A percentile compares a stretch with the other conserved stretches of the same genome.
Evolutionary conservation across 148 eudicot genomes (phyloP).

Genomic region (Diospyros lotus): DNA sequence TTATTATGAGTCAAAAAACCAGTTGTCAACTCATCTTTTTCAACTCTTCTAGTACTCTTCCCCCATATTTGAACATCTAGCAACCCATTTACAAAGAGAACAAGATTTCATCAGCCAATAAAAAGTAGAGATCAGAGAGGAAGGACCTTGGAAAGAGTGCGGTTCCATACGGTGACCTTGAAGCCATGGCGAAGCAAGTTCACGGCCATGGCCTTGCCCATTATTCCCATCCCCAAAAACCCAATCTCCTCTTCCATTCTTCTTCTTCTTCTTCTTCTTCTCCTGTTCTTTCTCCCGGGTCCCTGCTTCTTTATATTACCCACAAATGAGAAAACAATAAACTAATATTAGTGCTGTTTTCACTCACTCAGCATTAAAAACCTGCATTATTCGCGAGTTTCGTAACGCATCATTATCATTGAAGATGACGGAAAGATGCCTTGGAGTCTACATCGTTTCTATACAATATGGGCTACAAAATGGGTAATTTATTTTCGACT

Average conservation of each 20-base stretch:
- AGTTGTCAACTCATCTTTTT: no score
- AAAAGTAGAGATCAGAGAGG: background rate
- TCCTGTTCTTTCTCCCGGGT: background rate
- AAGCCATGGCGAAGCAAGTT: slow-evolving; percentile 74
- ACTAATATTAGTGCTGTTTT: background rate
- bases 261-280: slow-evolving; percentile 1
- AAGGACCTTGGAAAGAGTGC: slow-evolving; percentile 82
- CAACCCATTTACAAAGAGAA: no score
- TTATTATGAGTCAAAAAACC: no score
- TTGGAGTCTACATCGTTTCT: no score
- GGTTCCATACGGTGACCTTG: slow-evolving; percentile 95
- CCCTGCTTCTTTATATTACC: background rate
- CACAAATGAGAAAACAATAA: background rate
- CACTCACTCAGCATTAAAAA: slow-evolving; percentile 1
- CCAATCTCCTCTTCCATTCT: slow-evolving; percentile 67
- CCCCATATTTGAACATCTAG: no score
- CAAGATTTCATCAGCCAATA: no score
- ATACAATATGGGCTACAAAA: no score
- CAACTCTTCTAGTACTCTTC: no score
- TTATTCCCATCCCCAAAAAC: slow-evolving; percentile 85
- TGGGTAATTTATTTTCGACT: no score
- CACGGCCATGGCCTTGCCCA: slow-evolving; percentile 96
- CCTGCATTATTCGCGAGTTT: background rate
- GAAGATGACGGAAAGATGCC: background rate
- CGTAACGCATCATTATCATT: background rate